phyloP scores from a whole-genome alignment of 176 grass and related monocot genomes.

The Eragrostis curvula region DNA sequence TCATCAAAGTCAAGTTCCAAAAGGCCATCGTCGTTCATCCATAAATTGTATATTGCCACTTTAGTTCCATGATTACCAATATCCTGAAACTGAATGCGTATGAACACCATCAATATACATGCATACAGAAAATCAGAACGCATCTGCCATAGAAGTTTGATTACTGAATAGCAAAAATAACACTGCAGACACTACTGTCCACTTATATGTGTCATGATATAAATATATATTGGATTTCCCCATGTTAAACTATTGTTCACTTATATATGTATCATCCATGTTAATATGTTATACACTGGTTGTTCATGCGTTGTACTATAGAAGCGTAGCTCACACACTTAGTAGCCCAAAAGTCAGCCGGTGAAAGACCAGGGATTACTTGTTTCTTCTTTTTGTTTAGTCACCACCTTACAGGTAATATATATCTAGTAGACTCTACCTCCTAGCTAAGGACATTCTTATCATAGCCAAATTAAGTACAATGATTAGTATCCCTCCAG shows the following conservation, averaged over 20 bases:
- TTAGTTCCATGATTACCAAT: constrained; percentile 85
- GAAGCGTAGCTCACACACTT: background rate
- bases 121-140: constrained; percentile 8
- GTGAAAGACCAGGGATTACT: background rate
- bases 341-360: background rate
- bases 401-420: background rate
- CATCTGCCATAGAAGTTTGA: constrained; percentile 7
- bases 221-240: constrained; percentile 1
- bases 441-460: no score
- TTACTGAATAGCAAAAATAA: constrained; percentile 4
- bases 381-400: background rate
- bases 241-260: background rate
- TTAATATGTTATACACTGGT: background rate
- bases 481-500: no score
- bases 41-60: constrained; percentile 92
- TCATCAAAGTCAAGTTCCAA: constrained; percentile 96
- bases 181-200: no score
- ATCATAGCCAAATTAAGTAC: no score
- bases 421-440: background rate
- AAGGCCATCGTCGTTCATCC: constrained; percentile 99
- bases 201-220: background rate
- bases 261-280: background rate
- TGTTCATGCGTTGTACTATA: background rate
- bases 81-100: constrained; percentile 76
- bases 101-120: constrained; percentile 36